These are phyloP conservation scores for Punica granatum DNA, from an alignment of 345 rosid genomes.

Conservation along the genomic window DNA sequence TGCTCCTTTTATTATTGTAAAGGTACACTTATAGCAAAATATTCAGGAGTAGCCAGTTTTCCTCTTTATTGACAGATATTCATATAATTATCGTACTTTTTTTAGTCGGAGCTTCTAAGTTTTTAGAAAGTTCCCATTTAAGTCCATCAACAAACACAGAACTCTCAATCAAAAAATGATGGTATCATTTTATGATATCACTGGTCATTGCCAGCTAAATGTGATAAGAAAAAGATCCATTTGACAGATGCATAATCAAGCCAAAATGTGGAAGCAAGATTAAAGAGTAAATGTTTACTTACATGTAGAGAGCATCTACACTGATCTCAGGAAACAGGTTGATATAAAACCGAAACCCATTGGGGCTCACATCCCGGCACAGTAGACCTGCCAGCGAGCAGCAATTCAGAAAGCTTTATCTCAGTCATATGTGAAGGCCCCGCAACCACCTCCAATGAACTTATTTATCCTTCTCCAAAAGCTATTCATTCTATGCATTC, in stretches of 20 bases:
- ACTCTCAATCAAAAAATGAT: no score
- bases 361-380: constrained; percentile 83
- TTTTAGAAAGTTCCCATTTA: no score
- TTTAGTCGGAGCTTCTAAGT: no score
- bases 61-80: no score
- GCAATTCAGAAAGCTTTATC: background rate
- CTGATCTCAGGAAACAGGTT: constrained; percentile 71
- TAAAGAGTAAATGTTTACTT: constrained; percentile 26
- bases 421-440: no score
- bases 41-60: no score
- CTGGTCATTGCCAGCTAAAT: no score
- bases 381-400: constrained; percentile 54
- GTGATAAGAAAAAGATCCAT: background rate
- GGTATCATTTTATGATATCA: no score
- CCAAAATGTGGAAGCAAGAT: background rate
- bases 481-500: background rate
- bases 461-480: background rate
- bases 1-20: no score
- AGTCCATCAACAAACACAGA: no score
- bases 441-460: background rate
- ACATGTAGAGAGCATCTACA: constrained; percentile 46
- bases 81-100: no score
- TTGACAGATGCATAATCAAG: background rate
- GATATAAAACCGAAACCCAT: constrained; percentile 76
- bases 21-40: no score